phyloP scores from a whole-genome alignment of 805 yeast species.

The Nakazawaea holstii region DNA sequence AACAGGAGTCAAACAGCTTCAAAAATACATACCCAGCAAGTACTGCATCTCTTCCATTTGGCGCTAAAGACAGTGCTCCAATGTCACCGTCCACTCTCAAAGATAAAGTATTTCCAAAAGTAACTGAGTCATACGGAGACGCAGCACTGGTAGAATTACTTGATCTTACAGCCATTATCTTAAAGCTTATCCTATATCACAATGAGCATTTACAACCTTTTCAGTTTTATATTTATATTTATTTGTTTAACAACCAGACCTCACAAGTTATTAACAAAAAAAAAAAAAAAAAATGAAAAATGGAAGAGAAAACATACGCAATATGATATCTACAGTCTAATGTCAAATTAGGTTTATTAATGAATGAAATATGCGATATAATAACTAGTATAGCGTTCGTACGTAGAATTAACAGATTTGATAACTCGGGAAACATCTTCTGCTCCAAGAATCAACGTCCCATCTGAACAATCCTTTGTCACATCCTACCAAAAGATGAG shows the following conservation, averaged over 20 bases:
- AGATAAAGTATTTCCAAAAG: slow-evolving; percentile 79
- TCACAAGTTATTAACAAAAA: no score
- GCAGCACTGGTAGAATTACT: neutral
- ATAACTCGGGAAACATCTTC: slow-evolving; percentile 57
- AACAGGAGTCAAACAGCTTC: neutral
- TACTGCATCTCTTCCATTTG: slow-evolving; percentile 90
- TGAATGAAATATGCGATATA: no score
- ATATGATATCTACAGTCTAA: no score
- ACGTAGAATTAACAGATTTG: slow-evolving; percentile 30
- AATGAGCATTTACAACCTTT: no score
- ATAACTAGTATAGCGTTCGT: no score
- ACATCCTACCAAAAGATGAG: slow-evolving; percentile 54
- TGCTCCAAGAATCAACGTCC: slow-evolving; percentile 61
- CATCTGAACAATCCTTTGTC: slow-evolving; percentile 65
- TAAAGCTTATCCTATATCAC: neutral
- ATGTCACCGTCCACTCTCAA: slow-evolving; percentile 87
- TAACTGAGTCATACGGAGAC: slow-evolving; percentile 39
- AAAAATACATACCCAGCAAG: slow-evolving; percentile 54
- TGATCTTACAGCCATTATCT: neutral
- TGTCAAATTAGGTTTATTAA: no score
- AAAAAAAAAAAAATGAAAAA: no score
- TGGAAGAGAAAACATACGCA: no score
- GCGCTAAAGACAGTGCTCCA: slow-evolving; percentile 85
- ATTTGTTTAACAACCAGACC: no score
- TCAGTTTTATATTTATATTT: no score